Conservation (phyloP, 1,284 basidiomycete genomes). For the Sparassis latifolia region DNA sequence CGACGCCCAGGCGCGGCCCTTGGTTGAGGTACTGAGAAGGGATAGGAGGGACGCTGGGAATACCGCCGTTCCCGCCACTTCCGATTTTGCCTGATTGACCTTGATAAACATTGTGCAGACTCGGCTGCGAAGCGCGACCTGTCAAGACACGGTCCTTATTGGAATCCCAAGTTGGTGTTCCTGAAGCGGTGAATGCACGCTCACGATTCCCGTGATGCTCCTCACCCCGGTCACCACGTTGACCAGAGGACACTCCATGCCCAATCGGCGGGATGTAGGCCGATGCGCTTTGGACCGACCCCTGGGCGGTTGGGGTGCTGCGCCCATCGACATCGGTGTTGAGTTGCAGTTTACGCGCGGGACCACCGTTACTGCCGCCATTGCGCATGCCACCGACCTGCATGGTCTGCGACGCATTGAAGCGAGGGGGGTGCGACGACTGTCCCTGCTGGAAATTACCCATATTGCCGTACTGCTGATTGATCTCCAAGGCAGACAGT, state of each 20-base stretch:
- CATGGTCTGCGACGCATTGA: slow-evolving; percentile 48
- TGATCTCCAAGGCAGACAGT: slow-evolving; percentile 59
- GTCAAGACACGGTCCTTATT: slow-evolving; percentile 53
- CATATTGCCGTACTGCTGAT: slow-evolving; percentile 26
- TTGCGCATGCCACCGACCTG: slow-evolving; percentile 36
- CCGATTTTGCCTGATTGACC: slow-evolving; percentile 17
- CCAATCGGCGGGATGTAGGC: slow-evolving; percentile 43
- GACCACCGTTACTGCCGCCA: slow-evolving; percentile 31
- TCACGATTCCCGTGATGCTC: slow-evolving; percentile 28
- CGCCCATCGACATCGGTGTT: slow-evolving; percentile 59
- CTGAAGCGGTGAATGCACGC: slow-evolving; percentile 35
- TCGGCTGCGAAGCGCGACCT: slow-evolving; percentile 60
- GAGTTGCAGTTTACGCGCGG: slow-evolving; percentile 42
- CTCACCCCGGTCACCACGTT: slow-evolving; percentile 21
- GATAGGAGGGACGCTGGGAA: slow-evolving; percentile 65
- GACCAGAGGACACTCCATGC: slow-evolving; percentile 26
- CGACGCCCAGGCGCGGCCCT: slow-evolving; percentile 37
- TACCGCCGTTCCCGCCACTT: slow-evolving; percentile 31
- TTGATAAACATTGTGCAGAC: slow-evolving; percentile 57
- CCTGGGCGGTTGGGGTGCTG: slow-evolving; percentile 41
- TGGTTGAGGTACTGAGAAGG: slow-evolving; percentile 64
- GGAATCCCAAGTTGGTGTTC: slow-evolving; percentile 42
- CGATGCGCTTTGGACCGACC: slow-evolving; percentile 36
- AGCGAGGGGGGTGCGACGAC: slow-evolving; percentile 57
- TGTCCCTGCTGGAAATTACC: slow-evolving; percentile 37